Percentiles rank a stretch among this genome's conserved stretches.
phyloP scores from a whole-genome alignment of 2,329 filamentous ascomycete genomes.

The Aspergillus japonicus region DNA sequence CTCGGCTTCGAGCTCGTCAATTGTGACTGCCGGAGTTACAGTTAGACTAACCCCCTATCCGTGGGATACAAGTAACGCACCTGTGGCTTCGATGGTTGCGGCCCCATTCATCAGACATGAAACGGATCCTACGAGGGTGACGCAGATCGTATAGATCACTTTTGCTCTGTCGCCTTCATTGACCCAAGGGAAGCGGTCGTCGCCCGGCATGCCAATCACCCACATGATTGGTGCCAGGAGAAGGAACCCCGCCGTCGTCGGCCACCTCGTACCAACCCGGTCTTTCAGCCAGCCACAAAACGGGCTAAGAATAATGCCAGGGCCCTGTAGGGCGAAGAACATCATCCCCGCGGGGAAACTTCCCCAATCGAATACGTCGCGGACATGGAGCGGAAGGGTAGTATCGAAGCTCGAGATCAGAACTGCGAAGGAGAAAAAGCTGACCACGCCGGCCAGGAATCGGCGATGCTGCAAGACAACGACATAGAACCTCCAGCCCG shows the following conservation, averaged over 20 bases:
- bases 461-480: conserved; percentile 44
- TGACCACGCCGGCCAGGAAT: conserved; percentile 44
- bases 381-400: conserved; percentile 56
- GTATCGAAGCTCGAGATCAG: conserved; percentile 57
- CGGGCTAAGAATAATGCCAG: conserved; percentile 57
- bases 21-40: conserved; percentile 12
- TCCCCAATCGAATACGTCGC: conserved; percentile 53
- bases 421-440: conserved; percentile 48
- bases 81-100: conserved; percentile 30
- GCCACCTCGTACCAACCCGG: conserved; percentile 24
- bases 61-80: conserved; percentile 20
- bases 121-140: conserved; percentile 23
- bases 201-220: conserved; percentile 29
- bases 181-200: conserved; percentile 28
- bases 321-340: conserved; percentile 59
- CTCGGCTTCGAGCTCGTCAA: conserved; percentile 22
- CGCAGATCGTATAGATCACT: conserved; percentile 22
- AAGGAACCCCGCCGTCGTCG: conserved; percentile 26
- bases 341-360: conserved; percentile 56
- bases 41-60: not conserved
- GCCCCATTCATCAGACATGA: conserved; percentile 29
- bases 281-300: conserved; percentile 51
- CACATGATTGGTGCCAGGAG: conserved; percentile 26
- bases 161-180: conserved; percentile 18
- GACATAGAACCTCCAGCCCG: conserved; percentile 28